Base-by-base conservation (phyloP, 768 basidiomycete species). In the Macrolepiota albuminosa region DNA sequence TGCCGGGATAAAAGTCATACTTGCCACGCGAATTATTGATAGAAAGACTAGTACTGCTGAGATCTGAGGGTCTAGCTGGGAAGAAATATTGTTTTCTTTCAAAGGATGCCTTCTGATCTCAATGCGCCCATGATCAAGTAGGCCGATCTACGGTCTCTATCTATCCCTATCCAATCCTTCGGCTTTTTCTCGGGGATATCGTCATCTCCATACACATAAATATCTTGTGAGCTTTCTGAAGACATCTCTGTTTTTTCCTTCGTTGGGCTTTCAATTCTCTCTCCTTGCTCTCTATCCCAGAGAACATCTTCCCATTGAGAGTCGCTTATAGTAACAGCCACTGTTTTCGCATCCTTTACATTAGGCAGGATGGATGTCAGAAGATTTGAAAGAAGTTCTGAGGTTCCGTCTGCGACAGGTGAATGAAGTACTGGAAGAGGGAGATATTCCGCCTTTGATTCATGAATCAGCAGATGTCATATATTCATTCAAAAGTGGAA, bases 291-390 rank as follows among this genome's bases (percentile, higher is more conserved):
- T 16, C 85, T 77, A 63, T 88, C 84, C 84, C 86, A 91, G 31
- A 91, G 74, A 1, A 91, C 85, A 64, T 92, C 91, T 55, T 89
- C 86, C 91, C 89, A 92, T 63, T 90, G 87, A 1, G 82, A 77
- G 57, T 90, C 88, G 54, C 85, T 87, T 61, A 90, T 86, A 0
- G 88, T 88, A 29, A 93, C 88, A 3, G 89, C 90, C 24, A 86
- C 86, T 9, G 86, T 88, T 68, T 82, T 88, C 13, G 89, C 87
- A 59, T 87, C 90, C 37, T 76, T 79, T 40, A 89, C 78, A 62
- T 86, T 87, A 13, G 91, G 91, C 18, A 93, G 78, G 31, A 92
- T 79, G 0, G 90, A 88, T 21, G 87, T 81, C 31, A 93, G 74
- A 26, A 93, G 77, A 67, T 89, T 87, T 4, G 88, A 89, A 11